Percentiles rank a stretch among this genome's conserved stretches.
phyloP scores from a whole-genome alignment of 176 grass and related monocot genomes.

The Olyra latifolia region DNA sequence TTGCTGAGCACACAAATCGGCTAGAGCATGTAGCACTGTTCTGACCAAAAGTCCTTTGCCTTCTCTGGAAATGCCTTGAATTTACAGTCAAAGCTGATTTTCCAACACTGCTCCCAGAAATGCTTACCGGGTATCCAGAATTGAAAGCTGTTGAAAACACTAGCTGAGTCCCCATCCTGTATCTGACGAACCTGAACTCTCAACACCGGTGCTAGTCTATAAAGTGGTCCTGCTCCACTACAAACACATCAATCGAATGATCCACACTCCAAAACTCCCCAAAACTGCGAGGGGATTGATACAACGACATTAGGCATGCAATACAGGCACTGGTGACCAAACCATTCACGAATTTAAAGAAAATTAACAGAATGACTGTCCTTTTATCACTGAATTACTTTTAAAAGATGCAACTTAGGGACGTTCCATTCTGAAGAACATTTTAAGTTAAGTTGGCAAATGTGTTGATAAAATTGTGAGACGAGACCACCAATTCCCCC shows the following conservation, averaged over 20 bases:
- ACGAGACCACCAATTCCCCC: not conserved
- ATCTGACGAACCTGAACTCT: not conserved
- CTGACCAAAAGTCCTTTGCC: not conserved
- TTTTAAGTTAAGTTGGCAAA: not conserved
- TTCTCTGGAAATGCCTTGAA: not conserved
- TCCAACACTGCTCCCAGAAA: not conserved
- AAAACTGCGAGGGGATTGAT: not conserved
- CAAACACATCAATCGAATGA: not conserved
- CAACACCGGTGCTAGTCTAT: not conserved
- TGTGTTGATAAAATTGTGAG: not conserved
- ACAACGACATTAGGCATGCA: not conserved
- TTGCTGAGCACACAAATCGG: conserved; percentile 13
- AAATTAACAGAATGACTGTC: not conserved
- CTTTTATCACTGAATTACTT: not conserved
- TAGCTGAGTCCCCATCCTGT: not conserved
- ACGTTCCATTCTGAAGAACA: not conserved
- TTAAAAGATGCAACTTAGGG: not conserved
- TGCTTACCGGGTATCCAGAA: not conserved
- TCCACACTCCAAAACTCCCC: not conserved
- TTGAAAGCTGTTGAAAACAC: not conserved
- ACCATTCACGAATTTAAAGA: not conserved
- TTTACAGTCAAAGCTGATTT: not conserved
- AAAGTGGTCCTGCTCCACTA: not conserved
- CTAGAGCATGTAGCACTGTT: not conserved
- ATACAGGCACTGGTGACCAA: not conserved